Conservation (phyloP, 2,329 filamentous ascomycete species). For the Domatiomyces catenatus region DNA sequence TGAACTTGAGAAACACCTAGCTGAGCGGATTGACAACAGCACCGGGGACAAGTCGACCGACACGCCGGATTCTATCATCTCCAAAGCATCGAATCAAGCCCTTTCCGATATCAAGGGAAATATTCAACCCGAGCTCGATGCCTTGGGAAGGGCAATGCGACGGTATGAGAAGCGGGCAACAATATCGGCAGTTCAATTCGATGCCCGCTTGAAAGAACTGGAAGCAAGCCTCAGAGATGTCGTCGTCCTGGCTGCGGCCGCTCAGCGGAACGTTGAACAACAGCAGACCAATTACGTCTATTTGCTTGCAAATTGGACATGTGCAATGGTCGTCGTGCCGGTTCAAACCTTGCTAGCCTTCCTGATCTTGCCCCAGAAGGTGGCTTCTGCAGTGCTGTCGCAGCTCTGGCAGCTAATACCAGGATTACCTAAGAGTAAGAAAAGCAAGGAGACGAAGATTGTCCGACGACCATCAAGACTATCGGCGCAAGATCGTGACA, state of each 20-base stretch:
- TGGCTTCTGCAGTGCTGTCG: conserved; percentile 7
- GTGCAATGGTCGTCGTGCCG: conserved; percentile 24
- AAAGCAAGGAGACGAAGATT: conserved; percentile 3
- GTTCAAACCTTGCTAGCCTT: conserved; percentile 21
- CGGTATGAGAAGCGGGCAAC: conserved; percentile 82
- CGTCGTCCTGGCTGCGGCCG: conserved; percentile 63
- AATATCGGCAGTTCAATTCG: conserved; percentile 58
- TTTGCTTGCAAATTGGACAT: conserved; percentile 24
- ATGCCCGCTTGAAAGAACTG: conserved; percentile 56
- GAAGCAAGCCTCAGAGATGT: conserved; percentile 61
- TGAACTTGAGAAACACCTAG: conserved; percentile 47
- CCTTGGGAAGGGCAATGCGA: conserved; percentile 72
- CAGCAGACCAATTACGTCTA: conserved; percentile 18
- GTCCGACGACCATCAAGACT: conserved; percentile 1
- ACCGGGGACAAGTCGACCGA: conserved; percentile 22
- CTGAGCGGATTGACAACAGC: conserved; percentile 22
- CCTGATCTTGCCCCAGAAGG: conserved; percentile 20
- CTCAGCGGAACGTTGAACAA: conserved; percentile 25
- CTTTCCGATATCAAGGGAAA: conserved; percentile 44
- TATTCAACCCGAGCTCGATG: conserved; percentile 70
- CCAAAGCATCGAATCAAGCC: conserved; percentile 22
- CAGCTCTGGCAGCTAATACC: conserved; percentile 5
- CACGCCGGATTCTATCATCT: conserved; percentile 28
- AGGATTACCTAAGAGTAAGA: conserved; percentile 1
- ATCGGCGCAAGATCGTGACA: conserved; percentile 7